phyloP scores from a whole-genome alignment of 164 flowering plant species.

The Kalanchoe fedtschenkoi region DNA sequence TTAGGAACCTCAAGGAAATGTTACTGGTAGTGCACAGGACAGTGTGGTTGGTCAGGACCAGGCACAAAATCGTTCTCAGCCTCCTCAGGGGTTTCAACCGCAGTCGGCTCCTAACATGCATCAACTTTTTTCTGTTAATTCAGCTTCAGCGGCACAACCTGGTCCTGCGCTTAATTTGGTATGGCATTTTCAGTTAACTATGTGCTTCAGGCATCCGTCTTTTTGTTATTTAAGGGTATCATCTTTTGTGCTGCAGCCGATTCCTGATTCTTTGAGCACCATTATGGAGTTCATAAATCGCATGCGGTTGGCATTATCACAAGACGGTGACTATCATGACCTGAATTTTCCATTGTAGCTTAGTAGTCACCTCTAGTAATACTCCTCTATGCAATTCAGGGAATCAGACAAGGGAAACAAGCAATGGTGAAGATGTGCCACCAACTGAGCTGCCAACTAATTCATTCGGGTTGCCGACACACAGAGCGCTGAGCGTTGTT shows the following conservation, averaged over 20 bases:
- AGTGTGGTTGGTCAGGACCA: constrained; percentile 30
- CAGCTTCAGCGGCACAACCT: constrained; percentile 39
- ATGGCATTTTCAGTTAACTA: constrained; percentile 6
- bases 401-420: constrained; percentile 31
- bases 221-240: neutral
- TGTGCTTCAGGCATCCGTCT: neutral
- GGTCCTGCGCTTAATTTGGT: constrained; percentile 61
- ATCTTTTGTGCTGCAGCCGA: constrained; percentile 40
- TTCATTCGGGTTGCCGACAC: constrained; percentile 54
- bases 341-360: neutral
- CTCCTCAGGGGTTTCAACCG: constrained; percentile 29
- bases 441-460: constrained; percentile 36
- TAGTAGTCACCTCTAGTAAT: neutral
- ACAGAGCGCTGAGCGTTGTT: constrained; percentile 57
- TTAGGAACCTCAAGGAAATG: constrained; percentile 43
- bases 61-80: constrained; percentile 35
- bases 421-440: constrained; percentile 16
- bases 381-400: constrained; percentile 26
- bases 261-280: constrained; percentile 77
- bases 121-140: constrained; percentile 48
- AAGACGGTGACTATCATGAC: constrained; percentile 37
- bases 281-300: constrained; percentile 67
- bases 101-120: constrained; percentile 31
- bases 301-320: constrained; percentile 58
- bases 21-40: constrained; percentile 29